Evolutionary conservation across 192 early-diverging fungal species (phyloP).

Genomic region (Coemansia erecta): DNA sequence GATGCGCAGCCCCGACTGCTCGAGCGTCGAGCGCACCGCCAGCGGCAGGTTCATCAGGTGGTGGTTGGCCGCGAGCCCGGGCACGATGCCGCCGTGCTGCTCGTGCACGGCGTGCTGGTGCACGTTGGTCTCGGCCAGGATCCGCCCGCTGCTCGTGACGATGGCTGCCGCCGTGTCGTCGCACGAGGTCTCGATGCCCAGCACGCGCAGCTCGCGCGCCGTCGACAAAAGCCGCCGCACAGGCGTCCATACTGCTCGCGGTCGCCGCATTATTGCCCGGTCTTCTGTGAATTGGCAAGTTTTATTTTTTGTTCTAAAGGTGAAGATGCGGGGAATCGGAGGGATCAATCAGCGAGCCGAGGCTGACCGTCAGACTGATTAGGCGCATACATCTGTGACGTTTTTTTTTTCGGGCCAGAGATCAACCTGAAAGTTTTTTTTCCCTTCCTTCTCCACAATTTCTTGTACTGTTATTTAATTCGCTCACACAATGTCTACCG

Average conservation of each 20-base stretch:
- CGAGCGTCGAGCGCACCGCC: constrained; percentile 62
- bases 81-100: constrained; percentile 73
- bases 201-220: constrained; percentile 17
- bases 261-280: too few species aligned
- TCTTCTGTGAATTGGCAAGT: neutral
- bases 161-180: constrained; percentile 78
- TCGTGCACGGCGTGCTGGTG: constrained; percentile 70
- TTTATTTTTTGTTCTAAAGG: neutral
- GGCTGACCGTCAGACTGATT: too few species aligned
- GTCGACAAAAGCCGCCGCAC: too few species aligned
- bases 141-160: constrained; percentile 62
- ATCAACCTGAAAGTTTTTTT: too few species aligned
- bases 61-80: constrained; percentile 62
- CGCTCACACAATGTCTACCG: too few species aligned
- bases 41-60: constrained; percentile 64
- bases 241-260: too few species aligned
- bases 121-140: constrained; percentile 61
- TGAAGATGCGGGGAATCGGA: neutral
- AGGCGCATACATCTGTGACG: too few species aligned
- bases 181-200: constrained; percentile 78
- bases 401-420: too few species aligned
- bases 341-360: too few species aligned
- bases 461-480: too few species aligned
- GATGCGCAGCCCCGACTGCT: constrained; percentile 51
- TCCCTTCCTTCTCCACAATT: too few species aligned